Conservation (phyloP, 768 basidiomycete species). For the Suillus variegatus region DNA sequence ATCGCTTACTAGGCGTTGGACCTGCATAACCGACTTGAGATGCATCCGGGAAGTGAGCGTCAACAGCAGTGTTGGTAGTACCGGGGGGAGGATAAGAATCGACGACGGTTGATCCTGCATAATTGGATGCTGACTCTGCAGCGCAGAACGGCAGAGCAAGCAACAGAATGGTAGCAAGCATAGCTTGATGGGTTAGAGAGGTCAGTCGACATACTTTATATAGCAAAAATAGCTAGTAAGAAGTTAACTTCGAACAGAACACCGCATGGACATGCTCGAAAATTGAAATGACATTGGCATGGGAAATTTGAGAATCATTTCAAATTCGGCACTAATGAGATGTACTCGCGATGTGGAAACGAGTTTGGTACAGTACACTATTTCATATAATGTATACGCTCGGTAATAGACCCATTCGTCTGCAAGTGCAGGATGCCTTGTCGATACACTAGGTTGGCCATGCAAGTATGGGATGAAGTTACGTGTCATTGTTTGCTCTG, state of each 20-base stretch:
- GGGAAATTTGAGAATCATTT: too few species aligned
- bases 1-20: constrained; percentile 45
- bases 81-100: constrained; percentile 44
- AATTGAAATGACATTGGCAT: too few species aligned
- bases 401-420: constrained; percentile 93
- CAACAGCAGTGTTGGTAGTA: constrained; percentile 35
- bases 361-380: too few species aligned
- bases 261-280: too few species aligned
- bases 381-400: constrained; percentile 35
- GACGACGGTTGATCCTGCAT: constrained; percentile 44
- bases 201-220: too few species aligned
- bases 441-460: constrained; percentile 30
- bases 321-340: too few species aligned
- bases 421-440: constrained; percentile 81
- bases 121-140: constrained; percentile 33
- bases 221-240: too few species aligned
- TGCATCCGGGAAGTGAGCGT: constrained; percentile 42
- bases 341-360: too few species aligned
- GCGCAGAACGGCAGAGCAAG: constrained; percentile 10
- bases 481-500: too few species aligned
- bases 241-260: too few species aligned
- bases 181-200: not conserved
- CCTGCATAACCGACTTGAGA: constrained; percentile 48
- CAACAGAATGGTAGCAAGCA: constrained; percentile 7
- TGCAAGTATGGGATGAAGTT: constrained; percentile 49